A percentile compares a stretch with the other conserved stretches of the same genome.
These are phyloP conservation scores for Gamsiella multidivaricata DNA, from an alignment of 192 early-diverging fungal genomes.

Conservation along the genomic window DNA sequence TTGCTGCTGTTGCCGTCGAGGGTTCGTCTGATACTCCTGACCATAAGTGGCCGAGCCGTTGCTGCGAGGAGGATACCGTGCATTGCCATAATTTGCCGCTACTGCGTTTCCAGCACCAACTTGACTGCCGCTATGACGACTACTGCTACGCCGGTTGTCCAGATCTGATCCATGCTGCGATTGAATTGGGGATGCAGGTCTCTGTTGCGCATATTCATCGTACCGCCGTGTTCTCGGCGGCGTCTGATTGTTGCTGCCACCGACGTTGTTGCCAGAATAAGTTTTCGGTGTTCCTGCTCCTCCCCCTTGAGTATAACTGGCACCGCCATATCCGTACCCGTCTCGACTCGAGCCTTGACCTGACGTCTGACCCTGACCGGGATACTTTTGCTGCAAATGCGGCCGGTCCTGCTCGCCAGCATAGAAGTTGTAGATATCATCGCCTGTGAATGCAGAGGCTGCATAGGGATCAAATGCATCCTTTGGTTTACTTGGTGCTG, in stretches of 20 bases:
- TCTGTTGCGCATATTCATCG: conserved; percentile 13
- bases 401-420: background rate
- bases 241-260: background rate
- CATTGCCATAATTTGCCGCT: background rate
- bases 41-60: background rate
- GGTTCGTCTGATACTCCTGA: conserved; percentile 14
- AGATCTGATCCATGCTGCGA: conserved; percentile 43
- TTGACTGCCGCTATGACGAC: background rate
- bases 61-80: background rate
- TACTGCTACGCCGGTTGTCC: conserved; percentile 21
- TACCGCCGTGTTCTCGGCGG: conserved; percentile 14
- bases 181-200: conserved; percentile 27
- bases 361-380: conserved; percentile 4
- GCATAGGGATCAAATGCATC: conserved; percentile 24
- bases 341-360: background rate
- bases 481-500: background rate
- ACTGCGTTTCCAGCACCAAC: background rate
- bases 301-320: background rate
- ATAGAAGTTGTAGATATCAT: conserved; percentile 6
- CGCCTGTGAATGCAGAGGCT: conserved; percentile 15
- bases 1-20: conserved; percentile 20
- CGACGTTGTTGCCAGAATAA: conserved; percentile 7
- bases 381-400: background rate
- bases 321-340: conserved; percentile 5
- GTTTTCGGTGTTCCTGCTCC: background rate